Base-by-base conservation (phyloP, 108 stramenopile species). In the Pseudonitzschia delicatissima region DNA sequence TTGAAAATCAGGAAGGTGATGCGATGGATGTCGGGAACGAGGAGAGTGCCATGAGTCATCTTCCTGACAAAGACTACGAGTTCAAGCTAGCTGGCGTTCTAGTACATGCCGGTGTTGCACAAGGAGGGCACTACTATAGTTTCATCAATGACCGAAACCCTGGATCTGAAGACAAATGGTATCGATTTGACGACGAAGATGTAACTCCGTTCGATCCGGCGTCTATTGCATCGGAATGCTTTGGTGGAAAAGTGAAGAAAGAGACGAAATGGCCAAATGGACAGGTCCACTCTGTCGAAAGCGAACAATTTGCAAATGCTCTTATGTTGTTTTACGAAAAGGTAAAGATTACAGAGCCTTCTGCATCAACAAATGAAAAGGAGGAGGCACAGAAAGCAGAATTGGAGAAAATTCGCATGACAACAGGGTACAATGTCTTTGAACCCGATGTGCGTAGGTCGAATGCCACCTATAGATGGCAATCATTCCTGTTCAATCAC, bases 271-370 rank as follows among this genome's bases (percentile, higher is more conserved):
- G 82, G 79, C 90, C 86, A 11, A 95, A 94, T 49, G 97, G 96
- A 7, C 78, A 93, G 55, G 88, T 87, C 25, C 90, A 91, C 67
- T 89, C 90, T 40, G 86, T 94, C 35, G 96, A 96, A 73, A 90
- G 87, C 65, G 98, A 97, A 70, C 91, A 93, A 61, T 91, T 89
- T 70, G 95, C 96, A 8, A 98, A 98, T 67, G 98, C 96, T 5
- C 78, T 98, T 33, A 96, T 98, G 91, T 82, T 98, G 1, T 96
- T 98, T 66, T 98, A 98, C 68, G 96, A 97, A 63, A 98, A 98
- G 67, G 95, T 95, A 32, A 88, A 86, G 57, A 85, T 87, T 13
- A 62, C 73, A 17, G 68, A 85, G 28, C 57, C 75, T 17, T 79
- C 77, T 27, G 44, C n/a, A 18, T 25, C 27, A 2, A 45, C n/a